Evolutionary conservation across 2,329 filamentous ascomycete species (phyloP).

Genomic region (Phaeosphaeria sp.): DNA sequence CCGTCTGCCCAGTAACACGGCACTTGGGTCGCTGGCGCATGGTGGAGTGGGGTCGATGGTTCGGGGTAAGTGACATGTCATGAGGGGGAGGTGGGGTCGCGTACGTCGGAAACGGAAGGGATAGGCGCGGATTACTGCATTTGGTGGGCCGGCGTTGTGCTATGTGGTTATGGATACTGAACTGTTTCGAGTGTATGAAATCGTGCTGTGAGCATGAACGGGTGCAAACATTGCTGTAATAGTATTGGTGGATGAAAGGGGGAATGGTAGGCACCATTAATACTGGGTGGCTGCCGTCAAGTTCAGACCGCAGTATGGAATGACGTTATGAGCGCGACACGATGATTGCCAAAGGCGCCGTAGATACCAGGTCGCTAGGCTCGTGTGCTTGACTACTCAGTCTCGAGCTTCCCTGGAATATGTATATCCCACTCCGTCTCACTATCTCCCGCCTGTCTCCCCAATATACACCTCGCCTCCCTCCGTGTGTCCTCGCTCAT

Average conservation of each 20-base stretch:
- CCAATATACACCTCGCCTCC: conserved; percentile 45
- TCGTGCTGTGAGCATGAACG: no score
- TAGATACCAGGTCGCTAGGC: no score
- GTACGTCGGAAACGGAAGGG: not conserved
- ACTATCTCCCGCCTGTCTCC: conserved; percentile 33
- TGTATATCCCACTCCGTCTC: conserved; percentile 51
- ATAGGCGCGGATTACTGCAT: not conserved
- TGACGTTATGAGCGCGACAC: no score
- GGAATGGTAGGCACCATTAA: no score
- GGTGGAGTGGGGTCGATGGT: not conserved
- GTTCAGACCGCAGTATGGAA: no score
- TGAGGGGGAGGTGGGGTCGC: not conserved
- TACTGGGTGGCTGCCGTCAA: no score
- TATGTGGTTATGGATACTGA: no score
- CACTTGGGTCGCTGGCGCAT: not conserved
- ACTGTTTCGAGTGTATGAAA: not conserved
- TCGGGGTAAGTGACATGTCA: not conserved
- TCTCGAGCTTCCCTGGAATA: no score
- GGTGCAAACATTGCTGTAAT: no score
- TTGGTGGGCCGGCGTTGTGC: not conserved
- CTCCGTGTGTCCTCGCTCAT: conserved; percentile 34
- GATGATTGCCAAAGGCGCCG: no score
- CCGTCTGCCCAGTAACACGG: not conserved
- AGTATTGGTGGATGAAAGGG: no score
- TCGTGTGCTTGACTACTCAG: no score